Conservation (phyloP, 169 alveolate genomes). For the Plasmodium billcollinsi region DNA sequence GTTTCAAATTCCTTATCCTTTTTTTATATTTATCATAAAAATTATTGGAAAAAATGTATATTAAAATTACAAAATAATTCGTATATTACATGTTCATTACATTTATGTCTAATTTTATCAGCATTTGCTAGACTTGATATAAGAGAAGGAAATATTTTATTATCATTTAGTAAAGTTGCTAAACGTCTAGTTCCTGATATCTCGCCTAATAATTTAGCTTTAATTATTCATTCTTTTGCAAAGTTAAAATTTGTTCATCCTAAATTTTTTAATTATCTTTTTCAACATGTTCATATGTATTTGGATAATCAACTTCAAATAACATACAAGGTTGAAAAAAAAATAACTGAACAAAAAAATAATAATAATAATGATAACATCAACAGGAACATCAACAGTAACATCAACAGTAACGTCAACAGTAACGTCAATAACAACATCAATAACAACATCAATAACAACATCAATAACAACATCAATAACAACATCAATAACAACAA, state of each 20-base stretch:
- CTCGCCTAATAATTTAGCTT: conserved; percentile 79
- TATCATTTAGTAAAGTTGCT: conserved; percentile 74
- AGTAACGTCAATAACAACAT: too few species aligned
- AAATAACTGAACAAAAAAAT: too few species aligned
- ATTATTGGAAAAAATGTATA: conserved; percentile 72
- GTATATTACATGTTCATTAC: conserved; percentile 76
- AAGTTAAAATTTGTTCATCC: conserved; percentile 81
- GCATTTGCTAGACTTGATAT: conserved; percentile 85
- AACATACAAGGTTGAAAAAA: neutral
- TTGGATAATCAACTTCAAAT: conserved; percentile 23
- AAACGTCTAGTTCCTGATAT: conserved; percentile 78
- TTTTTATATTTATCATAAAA: conserved; percentile 85
- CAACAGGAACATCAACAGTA: neutral
- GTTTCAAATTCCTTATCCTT: conserved; percentile 82
- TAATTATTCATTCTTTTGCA: conserved; percentile 85
- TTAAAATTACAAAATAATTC: conserved; percentile 82
- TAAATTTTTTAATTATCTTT: conserved; percentile 56
- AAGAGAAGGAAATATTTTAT: conserved; percentile 80
- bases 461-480: neutral
- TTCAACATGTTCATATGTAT: conserved; percentile 58
- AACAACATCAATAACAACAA: too few species aligned
- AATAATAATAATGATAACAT: too few species aligned
- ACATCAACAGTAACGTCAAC: neutral
- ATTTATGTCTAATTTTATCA: conserved; percentile 83
- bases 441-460: too few species aligned